These are phyloP conservation scores for Mortierella sp. DNA, from an alignment of 371 early-diverging fungal species.

Conservation along the genomic window DNA sequence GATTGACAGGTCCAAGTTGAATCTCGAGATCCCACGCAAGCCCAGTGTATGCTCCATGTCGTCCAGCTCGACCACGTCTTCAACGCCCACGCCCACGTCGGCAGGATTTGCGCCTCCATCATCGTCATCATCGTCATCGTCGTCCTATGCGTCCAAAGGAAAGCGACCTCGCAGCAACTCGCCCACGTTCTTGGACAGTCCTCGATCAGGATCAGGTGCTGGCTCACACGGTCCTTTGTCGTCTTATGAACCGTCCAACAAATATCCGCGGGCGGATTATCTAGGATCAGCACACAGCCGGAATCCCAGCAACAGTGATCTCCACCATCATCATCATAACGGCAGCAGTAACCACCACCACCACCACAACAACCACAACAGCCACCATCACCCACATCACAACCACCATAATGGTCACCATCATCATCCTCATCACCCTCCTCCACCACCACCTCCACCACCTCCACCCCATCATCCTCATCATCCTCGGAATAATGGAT, in stretches of 20 bases:
- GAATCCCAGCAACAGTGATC: conserved; percentile 12
- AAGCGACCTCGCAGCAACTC: conserved; percentile 37
- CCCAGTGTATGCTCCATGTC: conserved; percentile 31
- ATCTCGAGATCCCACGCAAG: conserved; percentile 48
- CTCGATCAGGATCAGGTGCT: conserved; percentile 8
- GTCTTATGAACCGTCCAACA: conserved; percentile 22
- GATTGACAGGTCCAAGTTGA: conserved; percentile 46
- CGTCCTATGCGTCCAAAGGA: conserved; percentile 4
- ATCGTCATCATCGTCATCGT: conserved; percentile 11
- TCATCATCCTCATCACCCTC: no score
- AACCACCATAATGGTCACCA: no score
- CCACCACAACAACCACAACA: no score
- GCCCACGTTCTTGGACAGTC: conserved; percentile 4
- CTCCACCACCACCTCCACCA: no score
- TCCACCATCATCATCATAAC: no score
- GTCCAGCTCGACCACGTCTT: conserved; percentile 32
- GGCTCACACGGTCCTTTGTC: conserved; percentile 24
- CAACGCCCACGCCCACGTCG: conserved; percentile 30
- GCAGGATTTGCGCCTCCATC: conserved; percentile 20
- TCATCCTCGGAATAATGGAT: conserved; percentile 20
- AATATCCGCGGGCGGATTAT: conserved; percentile 52
- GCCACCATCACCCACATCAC: no score
- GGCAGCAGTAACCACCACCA: conserved; percentile 3
- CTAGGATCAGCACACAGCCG: conserved; percentile 21
- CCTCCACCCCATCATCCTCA: no score